Conservation (phyloP, 306 rosid species). For the Glycine latifolia region DNA sequence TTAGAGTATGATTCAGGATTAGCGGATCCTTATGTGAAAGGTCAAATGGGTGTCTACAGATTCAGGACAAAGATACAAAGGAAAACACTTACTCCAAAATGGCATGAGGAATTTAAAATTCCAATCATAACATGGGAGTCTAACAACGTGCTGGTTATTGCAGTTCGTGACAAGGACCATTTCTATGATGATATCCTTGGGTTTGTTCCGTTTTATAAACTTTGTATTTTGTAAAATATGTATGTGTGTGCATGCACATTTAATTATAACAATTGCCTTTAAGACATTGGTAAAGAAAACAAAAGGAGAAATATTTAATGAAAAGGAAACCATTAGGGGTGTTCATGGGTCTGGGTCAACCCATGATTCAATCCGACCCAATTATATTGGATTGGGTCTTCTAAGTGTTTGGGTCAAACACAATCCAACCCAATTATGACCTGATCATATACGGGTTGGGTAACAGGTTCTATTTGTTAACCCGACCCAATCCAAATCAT, state of each 20-base stretch:
- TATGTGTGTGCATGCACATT: not conserved
- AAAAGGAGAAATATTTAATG: too few relatives aligned
- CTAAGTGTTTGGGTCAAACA: too few relatives aligned
- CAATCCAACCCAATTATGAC: too few relatives aligned
- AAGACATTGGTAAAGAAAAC: not conserved
- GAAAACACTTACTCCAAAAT: constrained; percentile 85
- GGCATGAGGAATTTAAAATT: constrained; percentile 91
- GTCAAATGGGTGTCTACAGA: constrained; percentile 82
- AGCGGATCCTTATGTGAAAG: constrained; percentile 94
- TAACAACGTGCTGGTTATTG: constrained; percentile 61
- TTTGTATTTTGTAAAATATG: not conserved
- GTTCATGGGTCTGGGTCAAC: too few relatives aligned
- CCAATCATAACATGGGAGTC: constrained; percentile 89
- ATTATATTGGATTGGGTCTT: too few relatives aligned
- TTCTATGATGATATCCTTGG: constrained; percentile 85
- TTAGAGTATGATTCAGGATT: constrained; percentile 67
- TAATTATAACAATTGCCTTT: not conserved
- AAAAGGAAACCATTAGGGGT: too few relatives aligned
- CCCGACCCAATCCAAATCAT: too few relatives aligned
- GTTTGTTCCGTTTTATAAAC: constrained; percentile 56
- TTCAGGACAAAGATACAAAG: constrained; percentile 77
- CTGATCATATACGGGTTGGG: too few relatives aligned
- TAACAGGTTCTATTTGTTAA: too few relatives aligned
- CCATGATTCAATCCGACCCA: too few relatives aligned
- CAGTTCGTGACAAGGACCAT: constrained; percentile 92